Evolutionary conservation across 164 flowering plant species (phyloP).

Genomic region (Warburgia ugandensis): DNA sequence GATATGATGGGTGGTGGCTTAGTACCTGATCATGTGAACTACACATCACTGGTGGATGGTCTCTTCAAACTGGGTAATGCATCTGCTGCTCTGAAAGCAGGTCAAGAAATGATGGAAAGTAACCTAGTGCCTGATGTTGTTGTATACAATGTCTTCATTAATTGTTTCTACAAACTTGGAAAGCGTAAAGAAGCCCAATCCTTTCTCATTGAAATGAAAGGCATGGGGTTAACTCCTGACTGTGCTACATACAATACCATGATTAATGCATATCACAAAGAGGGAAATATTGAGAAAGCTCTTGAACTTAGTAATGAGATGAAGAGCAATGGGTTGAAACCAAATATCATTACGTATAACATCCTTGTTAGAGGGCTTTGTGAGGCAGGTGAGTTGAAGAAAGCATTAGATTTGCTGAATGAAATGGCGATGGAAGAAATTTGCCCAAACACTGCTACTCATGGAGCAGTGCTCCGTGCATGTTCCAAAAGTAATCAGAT

Average conservation of each 20-base stretch:
- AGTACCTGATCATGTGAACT: slow-evolving; percentile 60
- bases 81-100: slow-evolving; percentile 52
- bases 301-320: slow-evolving; percentile 51
- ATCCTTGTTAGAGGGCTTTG: slow-evolving; percentile 49
- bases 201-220: slow-evolving; percentile 38
- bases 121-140: slow-evolving; percentile 53
- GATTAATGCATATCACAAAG: slow-evolving; percentile 37
- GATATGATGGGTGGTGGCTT: slow-evolving; percentile 52
- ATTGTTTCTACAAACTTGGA: slow-evolving; percentile 53
- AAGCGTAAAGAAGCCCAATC: slow-evolving; percentile 41
- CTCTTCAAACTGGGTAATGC: slow-evolving; percentile 62
- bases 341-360: slow-evolving; percentile 52
- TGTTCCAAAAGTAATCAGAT: slow-evolving; percentile 43
- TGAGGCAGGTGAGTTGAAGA: slow-evolving; percentile 38
- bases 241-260: slow-evolving; percentile 17
- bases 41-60: slow-evolving; percentile 83
- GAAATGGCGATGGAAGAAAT: slow-evolving; percentile 42
- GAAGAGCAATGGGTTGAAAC: slow-evolving; percentile 40
- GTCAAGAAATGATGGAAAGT: slow-evolving; percentile 56
- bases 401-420: slow-evolving; percentile 43
- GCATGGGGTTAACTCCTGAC: slow-evolving; percentile 57
- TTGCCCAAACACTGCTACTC: slow-evolving; percentile 23
- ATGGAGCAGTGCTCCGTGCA: slow-evolving; percentile 46
- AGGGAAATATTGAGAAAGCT: slow-evolving; percentile 54
- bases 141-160: slow-evolving; percentile 66